Conservation (phyloP, 179 eudicot species). For the Silene coronaria region DNA sequence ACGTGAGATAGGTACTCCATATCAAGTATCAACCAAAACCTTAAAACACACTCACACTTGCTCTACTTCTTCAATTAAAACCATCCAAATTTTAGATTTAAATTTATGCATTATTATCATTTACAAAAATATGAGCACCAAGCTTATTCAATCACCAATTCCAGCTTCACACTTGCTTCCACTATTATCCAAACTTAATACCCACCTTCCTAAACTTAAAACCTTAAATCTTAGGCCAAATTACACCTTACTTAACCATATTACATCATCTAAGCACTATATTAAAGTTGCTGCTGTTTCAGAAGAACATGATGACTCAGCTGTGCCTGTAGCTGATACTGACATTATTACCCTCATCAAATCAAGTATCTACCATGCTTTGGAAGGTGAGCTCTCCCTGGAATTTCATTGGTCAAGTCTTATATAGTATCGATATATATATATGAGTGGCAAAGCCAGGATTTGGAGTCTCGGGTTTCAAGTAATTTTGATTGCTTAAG, state of each 20-base stretch:
- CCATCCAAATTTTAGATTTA: too few species aligned
- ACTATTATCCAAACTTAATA: constrained; percentile 24
- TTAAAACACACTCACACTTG: too few species aligned
- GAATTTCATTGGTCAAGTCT: too few species aligned
- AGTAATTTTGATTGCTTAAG: too few species aligned
- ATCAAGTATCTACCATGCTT: constrained; percentile 36
- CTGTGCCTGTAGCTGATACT: constrained; percentile 25
- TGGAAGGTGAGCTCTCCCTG: constrained; percentile 44
- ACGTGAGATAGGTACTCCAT: neutral
- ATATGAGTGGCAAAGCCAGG: too few species aligned
- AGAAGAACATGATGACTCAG: constrained; percentile 36
- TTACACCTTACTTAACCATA: constrained; percentile 20
- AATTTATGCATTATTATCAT: too few species aligned
- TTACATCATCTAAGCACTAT: constrained; percentile 26
- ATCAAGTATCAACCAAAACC: neutral
- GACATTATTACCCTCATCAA: constrained; percentile 39
- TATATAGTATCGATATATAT: too few species aligned
- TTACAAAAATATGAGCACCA: constrained; percentile 31
- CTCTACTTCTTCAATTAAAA: neutral
- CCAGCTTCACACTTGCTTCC: constrained; percentile 35
- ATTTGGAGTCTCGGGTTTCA: too few species aligned
- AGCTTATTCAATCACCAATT: constrained; percentile 48
- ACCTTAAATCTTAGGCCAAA: constrained; percentile 15
- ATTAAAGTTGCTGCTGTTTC: constrained; percentile 37
- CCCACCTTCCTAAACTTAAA: constrained; percentile 26